Evolutionary conservation across 1,284 basidiomycete genomes (phyloP).

Genomic region (Sporisorium reilianum): DNA sequence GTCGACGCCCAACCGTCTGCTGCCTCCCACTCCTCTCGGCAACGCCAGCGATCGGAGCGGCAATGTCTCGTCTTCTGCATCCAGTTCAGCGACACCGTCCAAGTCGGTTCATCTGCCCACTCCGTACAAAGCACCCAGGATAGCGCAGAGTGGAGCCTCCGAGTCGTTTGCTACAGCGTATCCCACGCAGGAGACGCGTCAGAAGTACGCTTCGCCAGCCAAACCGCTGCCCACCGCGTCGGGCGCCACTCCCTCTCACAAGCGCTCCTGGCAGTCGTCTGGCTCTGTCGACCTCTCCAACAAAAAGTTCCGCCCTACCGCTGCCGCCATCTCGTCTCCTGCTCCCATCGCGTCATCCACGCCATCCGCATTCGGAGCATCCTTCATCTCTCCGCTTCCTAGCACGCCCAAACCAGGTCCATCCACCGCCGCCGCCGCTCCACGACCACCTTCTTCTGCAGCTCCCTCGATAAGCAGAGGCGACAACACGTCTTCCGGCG

Average conservation of each 20-base stretch:
- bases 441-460: conserved; percentile 11
- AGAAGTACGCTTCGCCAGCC: conserved; percentile 52
- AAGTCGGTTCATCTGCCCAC: conserved; percentile 31
- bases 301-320: conserved; percentile 30
- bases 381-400: conserved; percentile 5
- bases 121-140: conserved; percentile 42
- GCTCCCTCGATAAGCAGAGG: conserved; percentile 11
- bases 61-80: not conserved
- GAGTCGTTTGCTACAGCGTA: conserved; percentile 52
- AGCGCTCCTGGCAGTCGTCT: conserved; percentile 40
- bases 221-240: conserved; percentile 27
- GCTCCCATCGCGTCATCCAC: conserved; percentile 7
- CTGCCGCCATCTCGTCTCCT: not conserved
- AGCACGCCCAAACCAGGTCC: not conserved
- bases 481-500: conserved; percentile 20
- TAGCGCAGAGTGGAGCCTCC: conserved; percentile 30
- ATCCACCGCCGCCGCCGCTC: not conserved
- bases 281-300: conserved; percentile 31
- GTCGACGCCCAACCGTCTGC: conserved; percentile 21
- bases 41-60: conserved; percentile 16
- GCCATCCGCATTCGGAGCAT: conserved; percentile 10
- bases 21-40: conserved; percentile 44
- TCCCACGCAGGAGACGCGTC: conserved; percentile 52
- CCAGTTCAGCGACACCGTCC: conserved; percentile 13
- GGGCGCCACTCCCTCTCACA: conserved; percentile 19